Evolutionary conservation across 164 flowering plant species (phyloP).

Genomic region (Echeveria elegans): DNA sequence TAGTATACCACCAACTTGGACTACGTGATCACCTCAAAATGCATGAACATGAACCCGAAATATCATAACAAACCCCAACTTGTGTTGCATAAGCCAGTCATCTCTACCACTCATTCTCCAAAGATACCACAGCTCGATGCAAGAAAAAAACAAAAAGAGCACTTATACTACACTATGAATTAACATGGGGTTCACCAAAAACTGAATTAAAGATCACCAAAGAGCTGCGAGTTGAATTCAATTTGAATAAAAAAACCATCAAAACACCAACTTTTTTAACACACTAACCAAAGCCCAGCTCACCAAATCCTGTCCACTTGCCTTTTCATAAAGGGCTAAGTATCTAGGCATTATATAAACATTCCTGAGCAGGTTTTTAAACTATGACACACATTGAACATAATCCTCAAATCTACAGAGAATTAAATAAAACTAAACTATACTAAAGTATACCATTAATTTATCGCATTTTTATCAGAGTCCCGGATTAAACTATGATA

Average conservation of each 20-base stretch:
- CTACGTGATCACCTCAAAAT: not conserved
- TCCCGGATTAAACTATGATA: not conserved
- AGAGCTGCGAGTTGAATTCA: not conserved
- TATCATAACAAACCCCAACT: not conserved
- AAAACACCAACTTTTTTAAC: not conserved
- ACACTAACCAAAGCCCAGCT: not conserved
- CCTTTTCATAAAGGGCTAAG: not conserved
- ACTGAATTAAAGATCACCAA: not conserved
- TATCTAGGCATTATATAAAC: constrained; percentile 4
- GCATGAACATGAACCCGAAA: not conserved
- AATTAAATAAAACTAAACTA: not conserved
- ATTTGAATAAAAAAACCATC: not conserved
- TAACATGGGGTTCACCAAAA: not conserved
- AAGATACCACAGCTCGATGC: not conserved
- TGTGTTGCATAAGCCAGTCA: not conserved
- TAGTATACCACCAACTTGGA: not conserved
- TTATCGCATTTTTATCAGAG: not conserved
- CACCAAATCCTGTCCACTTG: not conserved
- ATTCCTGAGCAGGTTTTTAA: not conserved
- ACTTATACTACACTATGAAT: not conserved
- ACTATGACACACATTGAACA: constrained; percentile 8
- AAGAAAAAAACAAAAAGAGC: not conserved
- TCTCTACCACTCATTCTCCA: not conserved
- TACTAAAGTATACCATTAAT: not conserved
- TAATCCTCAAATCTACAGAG: constrained; percentile 5